Evolutionary conservation across 164 flowering plant species (phyloP).

Genomic region (Berberis vulgaris): DNA sequence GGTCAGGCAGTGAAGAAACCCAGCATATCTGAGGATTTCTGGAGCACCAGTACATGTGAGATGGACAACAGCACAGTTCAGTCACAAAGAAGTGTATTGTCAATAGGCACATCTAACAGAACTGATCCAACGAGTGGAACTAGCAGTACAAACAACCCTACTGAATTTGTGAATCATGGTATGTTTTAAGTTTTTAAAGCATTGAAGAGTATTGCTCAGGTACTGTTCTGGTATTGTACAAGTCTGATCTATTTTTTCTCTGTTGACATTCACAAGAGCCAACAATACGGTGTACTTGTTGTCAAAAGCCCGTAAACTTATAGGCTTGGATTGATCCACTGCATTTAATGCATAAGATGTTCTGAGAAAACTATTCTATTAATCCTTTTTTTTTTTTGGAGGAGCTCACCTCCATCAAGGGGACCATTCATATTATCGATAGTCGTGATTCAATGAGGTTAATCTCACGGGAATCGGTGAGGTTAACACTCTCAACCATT

Average conservation of each 20-base stretch:
- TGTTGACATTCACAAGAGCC: not conserved
- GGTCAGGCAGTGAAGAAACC: constrained; percentile 48
- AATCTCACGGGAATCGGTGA: too few species aligned
- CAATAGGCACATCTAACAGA: constrained; percentile 53
- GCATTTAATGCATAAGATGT: too few species aligned
- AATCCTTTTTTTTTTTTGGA: not conserved
- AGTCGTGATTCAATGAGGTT: too few species aligned
- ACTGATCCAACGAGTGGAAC: constrained; percentile 25
- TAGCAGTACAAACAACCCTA: constrained; percentile 28
- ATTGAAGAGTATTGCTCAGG: too few species aligned
- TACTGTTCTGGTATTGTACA: too few species aligned
- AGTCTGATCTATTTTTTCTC: too few species aligned
- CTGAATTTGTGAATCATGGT: constrained; percentile 76
- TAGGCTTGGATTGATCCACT: too few species aligned
- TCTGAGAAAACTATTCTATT: too few species aligned
- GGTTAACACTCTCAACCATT: too few species aligned
- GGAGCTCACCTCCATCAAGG: too few species aligned
- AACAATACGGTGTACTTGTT: not conserved
- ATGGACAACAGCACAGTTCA: constrained; percentile 60
- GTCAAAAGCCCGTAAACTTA: not conserved
- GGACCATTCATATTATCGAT: too few species aligned
- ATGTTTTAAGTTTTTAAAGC: constrained; percentile 15
- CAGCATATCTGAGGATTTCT: constrained; percentile 63
- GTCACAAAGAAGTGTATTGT: constrained; percentile 67
- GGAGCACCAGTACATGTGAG: constrained; percentile 82